Conservation (phyloP, 345 rosid genomes). For the Ceriops zippeliana region DNA sequence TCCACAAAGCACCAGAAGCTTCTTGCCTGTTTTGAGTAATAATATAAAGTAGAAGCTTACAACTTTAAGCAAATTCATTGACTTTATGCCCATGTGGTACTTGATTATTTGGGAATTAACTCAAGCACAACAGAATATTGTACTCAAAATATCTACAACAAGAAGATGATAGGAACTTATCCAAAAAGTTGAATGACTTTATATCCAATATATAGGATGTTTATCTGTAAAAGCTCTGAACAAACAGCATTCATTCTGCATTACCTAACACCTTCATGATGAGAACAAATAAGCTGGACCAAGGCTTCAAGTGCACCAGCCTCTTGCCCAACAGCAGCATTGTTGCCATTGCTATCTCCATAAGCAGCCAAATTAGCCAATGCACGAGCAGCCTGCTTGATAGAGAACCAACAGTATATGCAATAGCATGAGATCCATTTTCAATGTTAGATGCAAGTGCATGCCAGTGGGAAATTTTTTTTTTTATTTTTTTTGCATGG, state of each 20-base stretch:
- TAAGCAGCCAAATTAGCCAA: conserved; percentile 43
- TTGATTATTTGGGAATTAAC: not conserved
- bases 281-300: conserved; percentile 33
- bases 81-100: not conserved
- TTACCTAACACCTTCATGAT: conserved; percentile 40
- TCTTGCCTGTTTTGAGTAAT: conserved; percentile 30
- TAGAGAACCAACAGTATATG: not conserved
- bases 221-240: not conserved
- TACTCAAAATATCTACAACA: not conserved
- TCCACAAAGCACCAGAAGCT: conserved; percentile 47
- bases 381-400: conserved; percentile 34
- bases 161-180: not conserved
- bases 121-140: not conserved
- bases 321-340: conserved; percentile 40
- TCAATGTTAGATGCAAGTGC: not conserved
- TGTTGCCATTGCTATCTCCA: conserved; percentile 36
- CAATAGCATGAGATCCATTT: not conserved
- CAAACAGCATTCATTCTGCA: not conserved
- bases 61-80: not conserved
- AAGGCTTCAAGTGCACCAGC: conserved; percentile 38
- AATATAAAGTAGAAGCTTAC: conserved; percentile 1
- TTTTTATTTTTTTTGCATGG: too few relatives aligned
- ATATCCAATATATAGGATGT: not conserved
- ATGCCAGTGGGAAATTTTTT: not conserved
- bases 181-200: not conserved